Percentiles rank a stretch among this genome's conserved stretches.
phyloP scores from a whole-genome alignment of 768 basidiomycete species.

The Leucocoprinus sp. region DNA sequence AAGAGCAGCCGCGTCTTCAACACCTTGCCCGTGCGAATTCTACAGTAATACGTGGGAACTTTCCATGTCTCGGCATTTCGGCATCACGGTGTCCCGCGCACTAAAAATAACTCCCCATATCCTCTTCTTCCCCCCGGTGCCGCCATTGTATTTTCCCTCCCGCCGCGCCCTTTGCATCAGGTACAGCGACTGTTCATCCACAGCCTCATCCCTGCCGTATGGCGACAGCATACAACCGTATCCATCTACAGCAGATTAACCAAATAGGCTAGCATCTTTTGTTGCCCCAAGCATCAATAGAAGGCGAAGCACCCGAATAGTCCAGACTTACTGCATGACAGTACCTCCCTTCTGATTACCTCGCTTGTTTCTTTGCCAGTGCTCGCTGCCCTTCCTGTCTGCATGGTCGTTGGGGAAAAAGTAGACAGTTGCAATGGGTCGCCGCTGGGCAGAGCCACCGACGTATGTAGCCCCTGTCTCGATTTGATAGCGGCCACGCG shows the following conservation, averaged over 20 bases:
- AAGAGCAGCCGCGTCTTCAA: slow-evolving; percentile 6
- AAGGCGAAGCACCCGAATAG: slow-evolving; percentile 3
- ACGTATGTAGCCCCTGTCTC: slow-evolving; percentile 13
- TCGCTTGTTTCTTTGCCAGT: slow-evolving; percentile 24
- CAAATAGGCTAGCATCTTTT: slow-evolving; percentile 12
- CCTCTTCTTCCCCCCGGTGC: slow-evolving; percentile 1
- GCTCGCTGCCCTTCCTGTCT: slow-evolving; percentile 9
- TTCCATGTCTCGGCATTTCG: slow-evolving; percentile 11
- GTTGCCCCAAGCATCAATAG: slow-evolving; percentile 11
- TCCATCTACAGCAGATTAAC: not conserved
- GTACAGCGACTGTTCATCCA: slow-evolving; percentile 31
- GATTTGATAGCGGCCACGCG: not conserved
- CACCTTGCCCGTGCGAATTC: slow-evolving; percentile 11
- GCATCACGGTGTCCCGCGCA: too few species aligned
- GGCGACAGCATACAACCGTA: slow-evolving; percentile 25
- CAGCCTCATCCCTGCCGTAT: slow-evolving; percentile 25
- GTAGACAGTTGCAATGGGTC: slow-evolving; percentile 37
- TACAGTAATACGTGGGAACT: too few species aligned
- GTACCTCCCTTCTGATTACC: slow-evolving; percentile 33
- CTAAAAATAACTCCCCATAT: slow-evolving; percentile 12
- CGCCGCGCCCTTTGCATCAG: slow-evolving; percentile 24
- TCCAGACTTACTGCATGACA: slow-evolving; percentile 32
- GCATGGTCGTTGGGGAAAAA: slow-evolving; percentile 33
- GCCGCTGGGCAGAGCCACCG: slow-evolving; percentile 12
- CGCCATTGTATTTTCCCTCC: not conserved